Evolutionary conservation across 805 yeast genomes (phyloP).

Genomic region (Lipomyces chichibuensis): DNA sequence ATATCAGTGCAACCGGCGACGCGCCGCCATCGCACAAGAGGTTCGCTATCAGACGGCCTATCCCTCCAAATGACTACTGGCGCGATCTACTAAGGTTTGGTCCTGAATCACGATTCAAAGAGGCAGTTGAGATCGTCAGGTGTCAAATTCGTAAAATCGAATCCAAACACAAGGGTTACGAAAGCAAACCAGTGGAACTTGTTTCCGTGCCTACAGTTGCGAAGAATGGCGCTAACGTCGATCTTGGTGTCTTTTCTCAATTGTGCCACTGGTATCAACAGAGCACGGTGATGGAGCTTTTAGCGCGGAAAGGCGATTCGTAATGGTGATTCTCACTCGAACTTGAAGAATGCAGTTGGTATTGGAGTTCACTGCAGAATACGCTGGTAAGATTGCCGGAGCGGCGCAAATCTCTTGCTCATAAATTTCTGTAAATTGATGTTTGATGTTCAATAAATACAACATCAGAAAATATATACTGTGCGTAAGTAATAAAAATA

Average conservation of each 20-base stretch:
- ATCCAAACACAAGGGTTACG: not conserved
- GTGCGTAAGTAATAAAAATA: not conserved
- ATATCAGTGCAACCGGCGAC: not conserved
- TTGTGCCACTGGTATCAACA: constrained; percentile 3
- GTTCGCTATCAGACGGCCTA: not conserved
- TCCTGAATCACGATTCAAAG: not conserved
- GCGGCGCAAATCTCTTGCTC: not conserved
- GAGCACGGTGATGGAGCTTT: constrained; percentile 8
- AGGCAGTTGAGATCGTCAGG: not conserved
- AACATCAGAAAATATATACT: not conserved
- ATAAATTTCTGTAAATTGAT: not conserved
- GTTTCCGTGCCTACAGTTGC: constrained; percentile 8
- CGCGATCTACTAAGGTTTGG: not conserved
- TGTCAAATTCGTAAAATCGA: not conserved
- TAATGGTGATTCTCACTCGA: not conserved
- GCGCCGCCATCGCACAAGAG: not conserved
- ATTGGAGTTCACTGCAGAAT: not conserved
- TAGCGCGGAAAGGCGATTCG: not conserved
- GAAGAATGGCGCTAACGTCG: not conserved
- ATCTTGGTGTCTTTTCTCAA: constrained; percentile 1
- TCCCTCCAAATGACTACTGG: too few relatives aligned
- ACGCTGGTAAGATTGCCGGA: not conserved
- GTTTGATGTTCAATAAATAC: not conserved
- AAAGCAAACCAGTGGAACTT: not conserved
- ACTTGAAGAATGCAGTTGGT: not conserved